A percentile compares a stretch with the other conserved stretches of the same genome.
Evolutionary conservation across 2,329 filamentous ascomycete species (phyloP).

Genomic region (Arthrobotrys megalospora): DNA sequence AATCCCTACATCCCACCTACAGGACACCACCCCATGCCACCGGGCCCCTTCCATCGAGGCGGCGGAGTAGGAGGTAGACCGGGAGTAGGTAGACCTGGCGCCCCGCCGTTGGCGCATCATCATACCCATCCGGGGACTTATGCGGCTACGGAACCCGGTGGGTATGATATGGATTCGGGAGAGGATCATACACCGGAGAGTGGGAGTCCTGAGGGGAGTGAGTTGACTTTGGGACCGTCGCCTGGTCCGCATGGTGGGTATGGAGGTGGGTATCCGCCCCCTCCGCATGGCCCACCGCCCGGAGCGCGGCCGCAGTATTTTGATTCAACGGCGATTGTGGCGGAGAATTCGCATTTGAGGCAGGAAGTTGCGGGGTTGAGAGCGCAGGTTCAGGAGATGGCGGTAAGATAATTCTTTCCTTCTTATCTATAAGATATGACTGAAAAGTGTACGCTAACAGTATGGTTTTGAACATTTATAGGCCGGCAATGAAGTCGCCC

Average conservation of each 20-base stretch:
- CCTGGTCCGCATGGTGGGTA: slow-evolving; percentile 36
- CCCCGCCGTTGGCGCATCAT: slow-evolving; percentile 50
- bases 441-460: neutral
- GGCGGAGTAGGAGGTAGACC: slow-evolving; percentile 14
- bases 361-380: slow-evolving; percentile 28
- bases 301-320: slow-evolving; percentile 28
- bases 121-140: slow-evolving; percentile 53
- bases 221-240: slow-evolving; percentile 37
- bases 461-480: neutral
- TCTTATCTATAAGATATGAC: neutral
- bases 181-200: slow-evolving; percentile 56
- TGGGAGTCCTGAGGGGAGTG: slow-evolving; percentile 56
- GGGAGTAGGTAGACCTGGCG: slow-evolving; percentile 9
- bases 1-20: slow-evolving; percentile 18
- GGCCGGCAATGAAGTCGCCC: slow-evolving; percentile 46
- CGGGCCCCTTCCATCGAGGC: slow-evolving; percentile 34
- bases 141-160: slow-evolving; percentile 48
- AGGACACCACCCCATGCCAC: slow-evolving; percentile 47
- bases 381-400: slow-evolving; percentile 40
- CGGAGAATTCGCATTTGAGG: slow-evolving; percentile 47
- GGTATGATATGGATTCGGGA: slow-evolving; percentile 54
- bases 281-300: slow-evolving; percentile 18
- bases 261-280: slow-evolving; percentile 39
- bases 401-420: slow-evolving; percentile 11
- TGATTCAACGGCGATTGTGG: slow-evolving; percentile 27